Evolutionary conservation across 2,329 filamentous ascomycete species (phyloP).

Genomic region (Alternaria angustiovoidea): DNA sequence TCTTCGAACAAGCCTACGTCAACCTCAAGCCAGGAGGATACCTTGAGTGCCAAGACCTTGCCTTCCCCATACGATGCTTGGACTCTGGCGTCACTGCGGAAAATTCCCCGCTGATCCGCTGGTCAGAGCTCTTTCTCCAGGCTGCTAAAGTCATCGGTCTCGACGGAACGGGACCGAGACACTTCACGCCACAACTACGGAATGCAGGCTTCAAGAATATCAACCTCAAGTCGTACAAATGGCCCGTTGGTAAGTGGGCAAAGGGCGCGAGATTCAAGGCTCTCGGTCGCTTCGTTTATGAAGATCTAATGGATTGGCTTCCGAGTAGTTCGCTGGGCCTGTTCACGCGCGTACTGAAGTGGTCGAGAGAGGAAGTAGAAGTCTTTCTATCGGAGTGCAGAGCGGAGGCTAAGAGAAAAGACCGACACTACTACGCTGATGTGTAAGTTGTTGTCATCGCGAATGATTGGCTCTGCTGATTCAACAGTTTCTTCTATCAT

Average conservation of each 20-base stretch:
- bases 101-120: constrained; percentile 37
- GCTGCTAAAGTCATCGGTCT: constrained; percentile 45
- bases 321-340: constrained; percentile 35
- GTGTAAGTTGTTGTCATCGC: constrained; percentile 22
- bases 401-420: constrained; percentile 35
- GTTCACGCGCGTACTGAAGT: constrained; percentile 40
- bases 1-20: constrained; percentile 54
- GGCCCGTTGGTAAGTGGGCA: constrained; percentile 44
- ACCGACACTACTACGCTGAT: constrained; percentile 38
- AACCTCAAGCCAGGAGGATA: constrained; percentile 60
- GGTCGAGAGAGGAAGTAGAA: constrained; percentile 40
- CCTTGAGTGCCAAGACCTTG: constrained; percentile 59
- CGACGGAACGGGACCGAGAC: constrained; percentile 51
- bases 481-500: constrained; percentile 33
- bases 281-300: constrained; percentile 36
- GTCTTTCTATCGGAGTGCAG: constrained; percentile 39
- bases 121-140: constrained; percentile 36
- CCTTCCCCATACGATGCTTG: constrained; percentile 36
- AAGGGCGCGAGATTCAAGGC: constrained; percentile 42
- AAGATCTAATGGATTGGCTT: constrained; percentile 41
- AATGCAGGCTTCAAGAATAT: constrained; percentile 38
- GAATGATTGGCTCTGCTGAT: constrained; percentile 1
- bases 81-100: constrained; percentile 30
- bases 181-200: constrained; percentile 43
- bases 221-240: constrained; percentile 41